phyloP scores from a whole-genome alignment of 768 basidiomycete species.

The Dioszegia hungarica region DNA sequence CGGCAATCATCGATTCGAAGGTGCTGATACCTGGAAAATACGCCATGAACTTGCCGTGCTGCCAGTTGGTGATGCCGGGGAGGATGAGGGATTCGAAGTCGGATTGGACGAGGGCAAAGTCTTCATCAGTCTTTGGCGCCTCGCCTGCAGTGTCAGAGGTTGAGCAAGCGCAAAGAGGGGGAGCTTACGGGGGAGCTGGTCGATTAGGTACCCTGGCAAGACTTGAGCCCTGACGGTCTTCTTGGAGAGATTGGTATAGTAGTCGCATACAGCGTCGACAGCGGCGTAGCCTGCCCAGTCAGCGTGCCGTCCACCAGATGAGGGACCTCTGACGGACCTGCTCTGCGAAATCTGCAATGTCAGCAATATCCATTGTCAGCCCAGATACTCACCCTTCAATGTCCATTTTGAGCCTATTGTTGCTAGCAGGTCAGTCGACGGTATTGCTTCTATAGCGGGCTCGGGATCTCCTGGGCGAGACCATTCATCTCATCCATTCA shows the following conservation, averaged over 20 bases:
- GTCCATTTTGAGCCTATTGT: no score
- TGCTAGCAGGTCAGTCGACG: no score
- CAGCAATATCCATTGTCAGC: no score
- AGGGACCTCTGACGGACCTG: no score
- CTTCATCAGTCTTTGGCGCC: slow-evolving; percentile 68
- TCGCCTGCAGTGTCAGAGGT: slow-evolving; percentile 15
- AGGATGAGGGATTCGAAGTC: slow-evolving; percentile 75
- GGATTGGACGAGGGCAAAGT: slow-evolving; percentile 64
- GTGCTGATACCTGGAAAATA: slow-evolving; percentile 77
- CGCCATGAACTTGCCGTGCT: slow-evolving; percentile 82
- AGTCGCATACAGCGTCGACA: slow-evolving; percentile 85
- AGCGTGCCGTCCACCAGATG: no score
- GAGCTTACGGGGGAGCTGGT: slow-evolving; percentile 60
- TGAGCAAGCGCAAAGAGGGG: no score
- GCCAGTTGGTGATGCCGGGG: slow-evolving; percentile 92
- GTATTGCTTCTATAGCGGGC: no score
- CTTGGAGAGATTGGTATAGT: slow-evolving; percentile 65
- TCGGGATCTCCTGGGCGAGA: no score
- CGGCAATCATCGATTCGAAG: slow-evolving; percentile 77
- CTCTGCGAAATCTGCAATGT: slow-evolving; percentile 34
- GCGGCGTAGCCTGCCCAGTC: slow-evolving; percentile 73
- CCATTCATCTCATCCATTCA: no score
- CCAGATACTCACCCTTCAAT: not conserved
- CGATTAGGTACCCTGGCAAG: slow-evolving; percentile 73
- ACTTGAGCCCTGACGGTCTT: slow-evolving; percentile 67